These are phyloP conservation scores for Macaranga tanarius DNA, from an alignment of 441 rosid species.

Conservation along the genomic window DNA sequence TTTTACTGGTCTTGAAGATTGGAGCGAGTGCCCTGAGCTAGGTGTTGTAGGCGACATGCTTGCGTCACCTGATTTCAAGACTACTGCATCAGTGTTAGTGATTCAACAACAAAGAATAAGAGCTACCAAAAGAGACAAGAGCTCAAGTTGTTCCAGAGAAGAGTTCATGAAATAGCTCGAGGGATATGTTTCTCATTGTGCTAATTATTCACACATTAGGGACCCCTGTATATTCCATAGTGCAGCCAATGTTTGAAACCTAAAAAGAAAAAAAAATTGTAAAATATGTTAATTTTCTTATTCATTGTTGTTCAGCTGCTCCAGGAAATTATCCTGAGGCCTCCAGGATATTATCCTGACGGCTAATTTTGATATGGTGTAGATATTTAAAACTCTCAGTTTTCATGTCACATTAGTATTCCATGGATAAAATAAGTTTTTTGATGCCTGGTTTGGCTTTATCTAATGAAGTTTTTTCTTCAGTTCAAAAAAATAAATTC, in stretches of 20 bases:
- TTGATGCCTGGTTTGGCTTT: no score
- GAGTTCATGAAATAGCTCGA: neutral
- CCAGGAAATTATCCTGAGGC: no score
- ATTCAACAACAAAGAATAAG: conserved; percentile 48
- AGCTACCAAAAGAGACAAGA: neutral
- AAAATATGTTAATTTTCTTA: no score
- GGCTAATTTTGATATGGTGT: no score
- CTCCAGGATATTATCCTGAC: neutral
- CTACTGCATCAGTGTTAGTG: conserved; percentile 61
- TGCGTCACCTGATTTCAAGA: conserved; percentile 43
- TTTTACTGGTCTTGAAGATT: conserved; percentile 46
- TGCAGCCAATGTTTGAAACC: no score
- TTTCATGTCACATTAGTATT: no score
- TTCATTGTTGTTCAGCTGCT: neutral
- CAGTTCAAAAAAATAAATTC: no score
- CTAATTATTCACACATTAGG: neutral
- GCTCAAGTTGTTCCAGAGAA: conserved; percentile 4
- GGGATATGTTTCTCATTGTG: neutral
- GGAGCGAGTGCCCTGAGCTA: conserved; percentile 58
- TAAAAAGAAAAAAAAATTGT: no score
- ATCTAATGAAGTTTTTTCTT: no score
- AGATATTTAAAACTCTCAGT: no score
- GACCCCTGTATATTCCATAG: neutral
- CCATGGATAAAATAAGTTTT: no score
- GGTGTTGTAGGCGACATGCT: conserved; percentile 62